Percentiles rank a stretch among this genome's conserved stretches.
phyloP scores from a whole-genome alignment of 352 stramenopile genomes.

The Phytophthora nicotianae region DNA sequence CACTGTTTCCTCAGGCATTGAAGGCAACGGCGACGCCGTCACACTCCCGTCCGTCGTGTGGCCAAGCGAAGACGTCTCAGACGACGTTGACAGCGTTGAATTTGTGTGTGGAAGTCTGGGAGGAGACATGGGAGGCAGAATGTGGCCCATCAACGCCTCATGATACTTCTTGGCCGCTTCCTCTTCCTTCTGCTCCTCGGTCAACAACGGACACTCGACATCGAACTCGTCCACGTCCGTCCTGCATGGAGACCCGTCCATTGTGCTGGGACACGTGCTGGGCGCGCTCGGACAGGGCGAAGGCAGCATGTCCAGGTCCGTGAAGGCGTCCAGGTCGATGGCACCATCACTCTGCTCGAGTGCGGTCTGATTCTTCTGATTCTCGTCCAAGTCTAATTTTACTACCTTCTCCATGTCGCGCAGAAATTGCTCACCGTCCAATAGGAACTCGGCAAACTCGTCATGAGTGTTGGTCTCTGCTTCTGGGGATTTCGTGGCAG shows the following conservation, averaged over 20 bases:
- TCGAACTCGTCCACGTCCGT: slow-evolving; percentile 49
- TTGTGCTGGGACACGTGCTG: slow-evolving; percentile 38
- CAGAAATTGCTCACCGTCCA: slow-evolving; percentile 66
- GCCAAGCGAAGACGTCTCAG: slow-evolving; percentile 22
- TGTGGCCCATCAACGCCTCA: slow-evolving; percentile 21
- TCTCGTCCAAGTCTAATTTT: slow-evolving; percentile 38
- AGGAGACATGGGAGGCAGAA: slow-evolving; percentile 37
- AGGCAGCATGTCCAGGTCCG: slow-evolving; percentile 53
- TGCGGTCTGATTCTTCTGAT: slow-evolving; percentile 28
- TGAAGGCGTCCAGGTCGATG: slow-evolving; percentile 49
- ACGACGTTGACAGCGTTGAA: slow-evolving; percentile 28
- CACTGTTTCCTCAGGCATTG: slow-evolving; percentile 34
- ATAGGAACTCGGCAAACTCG: slow-evolving; percentile 52
- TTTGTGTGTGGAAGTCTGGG: slow-evolving; percentile 30
- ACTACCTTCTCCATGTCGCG: slow-evolving; percentile 59
- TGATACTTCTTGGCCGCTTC: slow-evolving; percentile 19
- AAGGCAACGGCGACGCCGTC: slow-evolving; percentile 36
- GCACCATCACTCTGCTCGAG: slow-evolving; percentile 32
- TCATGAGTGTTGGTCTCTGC: slow-evolving; percentile 29
- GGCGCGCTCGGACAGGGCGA: slow-evolving; percentile 51
- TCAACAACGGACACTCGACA: slow-evolving; percentile 22
- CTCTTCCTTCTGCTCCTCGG: slow-evolving; percentile 23
- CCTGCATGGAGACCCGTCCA: slow-evolving; percentile 31
- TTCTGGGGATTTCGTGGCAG: slow-evolving; percentile 18
- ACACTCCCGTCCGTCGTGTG: slow-evolving; percentile 26